A percentile compares a stretch with the other conserved stretches of the same genome.
Conservation (phyloP, 1,284 basidiomycete genomes). For the Blastosporella zonata region DNA sequence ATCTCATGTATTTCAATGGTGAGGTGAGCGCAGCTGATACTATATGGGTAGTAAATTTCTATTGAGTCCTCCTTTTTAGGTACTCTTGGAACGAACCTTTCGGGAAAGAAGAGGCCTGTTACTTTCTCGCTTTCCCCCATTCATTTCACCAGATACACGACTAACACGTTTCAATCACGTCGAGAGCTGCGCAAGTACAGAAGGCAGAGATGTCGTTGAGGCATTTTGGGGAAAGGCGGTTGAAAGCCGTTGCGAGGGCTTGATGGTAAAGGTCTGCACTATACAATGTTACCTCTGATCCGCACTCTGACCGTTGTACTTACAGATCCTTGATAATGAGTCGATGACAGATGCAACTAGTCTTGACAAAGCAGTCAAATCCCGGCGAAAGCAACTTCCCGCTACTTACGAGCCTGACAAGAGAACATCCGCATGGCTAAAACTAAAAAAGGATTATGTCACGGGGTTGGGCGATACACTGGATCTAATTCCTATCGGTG, state of each 20-base stretch:
- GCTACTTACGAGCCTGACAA: constrained; percentile 91
- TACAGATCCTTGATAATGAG: constrained; percentile 59
- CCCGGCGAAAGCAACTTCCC: constrained; percentile 68
- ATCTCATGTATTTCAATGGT: constrained; percentile 87
- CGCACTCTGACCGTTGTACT: not conserved
- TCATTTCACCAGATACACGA: constrained; percentile 41
- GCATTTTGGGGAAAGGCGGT: constrained; percentile 80
- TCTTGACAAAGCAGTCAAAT: constrained; percentile 32
- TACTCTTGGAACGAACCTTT: constrained; percentile 71
- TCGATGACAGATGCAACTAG: constrained; percentile 35
- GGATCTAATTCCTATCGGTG: constrained; percentile 74
- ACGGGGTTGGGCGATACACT: constrained; percentile 61
- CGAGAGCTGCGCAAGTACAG: constrained; percentile 69
- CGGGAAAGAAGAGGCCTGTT: constrained; percentile 70
- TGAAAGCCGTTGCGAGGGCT: constrained; percentile 83
- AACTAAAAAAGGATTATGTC: constrained; percentile 83
- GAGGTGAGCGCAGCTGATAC: constrained; percentile 40
- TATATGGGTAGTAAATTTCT: not conserved
- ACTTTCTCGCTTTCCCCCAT: constrained; percentile 55
- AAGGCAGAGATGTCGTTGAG: constrained; percentile 63
- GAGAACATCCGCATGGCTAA: constrained; percentile 76
- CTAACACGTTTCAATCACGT: constrained; percentile 78
- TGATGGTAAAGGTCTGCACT: constrained; percentile 84
- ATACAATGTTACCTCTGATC: not conserved
- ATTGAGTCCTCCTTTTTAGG: constrained; percentile 36